Conservation (phyloP, 805 yeast genomes). For the Wickerhamia fluorescens region DNA sequence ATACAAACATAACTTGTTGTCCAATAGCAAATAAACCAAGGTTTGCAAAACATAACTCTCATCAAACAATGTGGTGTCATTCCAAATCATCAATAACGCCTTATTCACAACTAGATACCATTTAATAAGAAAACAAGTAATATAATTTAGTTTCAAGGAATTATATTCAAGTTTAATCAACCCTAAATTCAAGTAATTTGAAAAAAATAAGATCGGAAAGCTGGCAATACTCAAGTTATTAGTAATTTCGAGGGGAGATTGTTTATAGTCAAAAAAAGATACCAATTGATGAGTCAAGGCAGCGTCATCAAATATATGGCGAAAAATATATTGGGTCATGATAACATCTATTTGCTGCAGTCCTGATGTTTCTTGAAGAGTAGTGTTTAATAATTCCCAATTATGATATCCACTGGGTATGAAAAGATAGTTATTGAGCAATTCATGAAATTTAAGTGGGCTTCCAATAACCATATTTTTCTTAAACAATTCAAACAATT, state of each 20-base stretch:
- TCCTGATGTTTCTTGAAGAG: slow-evolving; percentile 35
- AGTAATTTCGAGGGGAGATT: slow-evolving; percentile 22
- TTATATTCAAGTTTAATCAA: slow-evolving; percentile 20
- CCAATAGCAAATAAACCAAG: slow-evolving; percentile 41
- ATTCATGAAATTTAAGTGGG: slow-evolving; percentile 44
- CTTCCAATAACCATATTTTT: slow-evolving; percentile 44
- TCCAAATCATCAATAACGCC: slow-evolving; percentile 22
- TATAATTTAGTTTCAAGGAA: slow-evolving; percentile 19
- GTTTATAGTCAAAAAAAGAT: slow-evolving; percentile 9
- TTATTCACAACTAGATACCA: slow-evolving; percentile 41
- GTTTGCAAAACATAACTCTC: slow-evolving; percentile 36
- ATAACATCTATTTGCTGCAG: slow-evolving; percentile 12
- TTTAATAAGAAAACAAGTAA: slow-evolving; percentile 34
- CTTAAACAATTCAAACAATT: slow-evolving; percentile 37
- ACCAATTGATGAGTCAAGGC: slow-evolving; percentile 10
- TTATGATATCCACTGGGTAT: slow-evolving; percentile 33
- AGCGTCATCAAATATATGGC: slow-evolving; percentile 4
- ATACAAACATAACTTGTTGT: slow-evolving; percentile 13
- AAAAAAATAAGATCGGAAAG: slow-evolving; percentile 40
- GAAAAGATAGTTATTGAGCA: slow-evolving; percentile 41
- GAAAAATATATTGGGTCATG: slow-evolving; percentile 10
- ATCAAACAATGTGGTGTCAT: slow-evolving; percentile 17
- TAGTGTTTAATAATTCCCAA: slow-evolving; percentile 39
- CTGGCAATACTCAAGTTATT: slow-evolving; percentile 47
- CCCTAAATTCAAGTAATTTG: slow-evolving; percentile 21